Base-by-base conservation (phyloP, 1,284 basidiomycete species). In the Boletus sp. region DNA sequence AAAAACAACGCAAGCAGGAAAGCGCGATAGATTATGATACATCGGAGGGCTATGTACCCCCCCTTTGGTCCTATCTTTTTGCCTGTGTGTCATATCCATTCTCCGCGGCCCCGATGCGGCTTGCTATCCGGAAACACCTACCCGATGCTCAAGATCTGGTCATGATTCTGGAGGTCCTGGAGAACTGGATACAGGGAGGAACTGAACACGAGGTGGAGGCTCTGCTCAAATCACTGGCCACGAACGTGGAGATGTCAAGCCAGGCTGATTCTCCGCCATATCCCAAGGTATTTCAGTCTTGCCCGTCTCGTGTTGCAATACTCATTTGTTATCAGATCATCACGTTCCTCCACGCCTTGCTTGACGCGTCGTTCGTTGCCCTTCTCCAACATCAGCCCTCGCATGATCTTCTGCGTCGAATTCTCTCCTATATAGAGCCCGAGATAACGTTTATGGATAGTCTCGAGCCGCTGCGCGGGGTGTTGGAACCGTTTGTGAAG, bases 321-420 rank as follows among this genome's bases (percentile, higher is more conserved):
- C 30, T 64, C 7, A 57, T 25, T 14, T 5, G 38, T 48, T 44
- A 9, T 46, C 48, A 87, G 82, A 65, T 81, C 37, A 65, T 84
- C 19, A 55, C 63, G 1, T 84, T 88, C 68, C 59, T 83, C 8
- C 81, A 84, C 63, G 70, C 72, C 6, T 59, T 87, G 46, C 70
- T 89, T 20, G 87, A 89, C 61, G 74, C 84, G 0, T 81, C 78
- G 7, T 85, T 85, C 62, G 70, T 88, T 36, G 66, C 73, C 0
- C 71, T 89, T 23, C 69, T 89, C 9, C 76, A 82, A 51, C 71
- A 84, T 57, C 62, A 72, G 7, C 77, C 81, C 0, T 72, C 82
- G 3, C 78, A 84, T 54, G 54, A 57, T 22, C 57, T 79, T 34
- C 66, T 89, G 12, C 72, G 66, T 29, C 66, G 62, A 8, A 68